Percentiles rank a stretch among this genome's conserved stretches.
Evolutionary conservation across 441 rosid species (phyloP).

Genomic region (Arabidopsis hybrid): DNA sequence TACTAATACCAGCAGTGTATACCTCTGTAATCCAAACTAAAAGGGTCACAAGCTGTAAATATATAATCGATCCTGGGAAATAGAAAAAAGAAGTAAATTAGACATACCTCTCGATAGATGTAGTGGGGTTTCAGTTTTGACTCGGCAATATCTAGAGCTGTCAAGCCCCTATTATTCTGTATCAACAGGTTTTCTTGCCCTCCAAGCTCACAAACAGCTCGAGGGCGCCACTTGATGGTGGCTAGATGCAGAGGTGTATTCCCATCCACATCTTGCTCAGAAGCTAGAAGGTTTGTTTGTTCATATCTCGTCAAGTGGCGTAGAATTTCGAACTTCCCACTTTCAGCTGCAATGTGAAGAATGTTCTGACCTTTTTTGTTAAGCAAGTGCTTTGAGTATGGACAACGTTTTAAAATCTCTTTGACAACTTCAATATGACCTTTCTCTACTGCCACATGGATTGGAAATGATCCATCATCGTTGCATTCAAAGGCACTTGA

Average conservation of each 20-base stretch:
- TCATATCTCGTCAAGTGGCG: not conserved
- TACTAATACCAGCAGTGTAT: not conserved
- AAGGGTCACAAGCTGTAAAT: not conserved
- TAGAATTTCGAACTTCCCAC: not conserved
- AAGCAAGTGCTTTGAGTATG: not conserved
- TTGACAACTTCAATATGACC: not conserved
- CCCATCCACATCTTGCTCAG: conserved; percentile 29
- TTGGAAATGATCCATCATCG: conserved; percentile 31
- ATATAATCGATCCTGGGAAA: not conserved
- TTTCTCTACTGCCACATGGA: conserved; percentile 25
- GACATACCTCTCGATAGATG: conserved; percentile 12
- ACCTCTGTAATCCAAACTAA: conserved; percentile 4
- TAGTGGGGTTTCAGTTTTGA: not conserved
- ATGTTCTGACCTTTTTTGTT: conserved; percentile 31
- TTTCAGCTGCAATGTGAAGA: conserved; percentile 22
- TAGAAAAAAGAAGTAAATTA: not conserved
- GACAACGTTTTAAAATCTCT: conserved; percentile 23
- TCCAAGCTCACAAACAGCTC: not conserved
- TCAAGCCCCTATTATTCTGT: not conserved
- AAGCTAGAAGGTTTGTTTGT: not conserved
- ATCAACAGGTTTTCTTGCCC: not conserved
- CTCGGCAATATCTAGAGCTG: conserved; percentile 13
- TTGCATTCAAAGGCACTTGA: not conserved
- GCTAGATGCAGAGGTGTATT: conserved; percentile 32
- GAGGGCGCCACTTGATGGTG: conserved; percentile 12